Conservation (phyloP, 305 asterid genomes). For the Solanum hybrid region DNA sequence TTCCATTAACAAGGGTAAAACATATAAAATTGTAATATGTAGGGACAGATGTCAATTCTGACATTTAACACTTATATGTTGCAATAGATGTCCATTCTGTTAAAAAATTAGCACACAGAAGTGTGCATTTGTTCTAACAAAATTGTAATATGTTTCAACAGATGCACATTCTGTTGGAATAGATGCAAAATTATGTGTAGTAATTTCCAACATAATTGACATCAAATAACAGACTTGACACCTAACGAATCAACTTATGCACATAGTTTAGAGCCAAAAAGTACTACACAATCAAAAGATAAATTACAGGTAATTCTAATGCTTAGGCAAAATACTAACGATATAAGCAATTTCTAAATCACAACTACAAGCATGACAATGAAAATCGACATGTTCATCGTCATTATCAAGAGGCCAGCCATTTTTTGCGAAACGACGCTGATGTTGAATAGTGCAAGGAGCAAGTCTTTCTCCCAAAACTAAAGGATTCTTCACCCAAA, state of each 20-base stretch:
- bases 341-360: background rate
- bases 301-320: background rate
- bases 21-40: background rate
- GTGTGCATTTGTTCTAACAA: background rate
- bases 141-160: background rate
- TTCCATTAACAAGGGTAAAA: background rate
- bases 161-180: background rate
- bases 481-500: conserved; percentile 4
- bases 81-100: background rate
- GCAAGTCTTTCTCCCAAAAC: background rate
- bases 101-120: background rate
- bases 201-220: background rate
- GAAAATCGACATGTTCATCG: background rate
- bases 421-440: background rate
- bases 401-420: background rate
- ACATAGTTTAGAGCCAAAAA: background rate
- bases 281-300: background rate
- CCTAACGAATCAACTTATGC: background rate
- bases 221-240: background rate
- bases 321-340: background rate
- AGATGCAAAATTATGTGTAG: background rate
- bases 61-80: background rate
- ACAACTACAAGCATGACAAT: background rate
- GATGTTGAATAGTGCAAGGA: background rate
- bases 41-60: background rate